Evolutionary conservation across 108 stramenopile genomes (phyloP).

Genomic region (Licmophora abbreviata): DNA sequence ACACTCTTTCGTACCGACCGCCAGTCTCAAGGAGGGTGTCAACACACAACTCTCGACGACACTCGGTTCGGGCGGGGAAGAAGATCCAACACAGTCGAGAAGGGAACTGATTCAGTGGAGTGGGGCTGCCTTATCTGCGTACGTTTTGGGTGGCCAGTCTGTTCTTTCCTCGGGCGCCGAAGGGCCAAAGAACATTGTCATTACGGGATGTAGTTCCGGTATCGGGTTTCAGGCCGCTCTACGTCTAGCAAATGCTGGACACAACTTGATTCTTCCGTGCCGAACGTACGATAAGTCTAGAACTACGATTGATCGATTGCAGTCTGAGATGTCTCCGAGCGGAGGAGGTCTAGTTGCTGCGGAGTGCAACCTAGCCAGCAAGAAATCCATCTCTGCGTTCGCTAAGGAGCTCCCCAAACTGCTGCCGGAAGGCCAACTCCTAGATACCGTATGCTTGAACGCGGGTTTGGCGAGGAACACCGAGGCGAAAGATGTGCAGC

Average conservation of each 20-base stretch:
- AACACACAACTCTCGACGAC: too few species aligned
- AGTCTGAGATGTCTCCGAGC: constrained; percentile 20
- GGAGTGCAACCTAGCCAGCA: constrained; percentile 72
- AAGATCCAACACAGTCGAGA: too few species aligned
- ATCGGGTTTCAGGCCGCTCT: constrained; percentile 78
- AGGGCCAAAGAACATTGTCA: constrained; percentile 21
- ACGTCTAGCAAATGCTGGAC: constrained; percentile 43
- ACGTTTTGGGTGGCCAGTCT: too few species aligned
- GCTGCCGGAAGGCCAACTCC: constrained; percentile 6
- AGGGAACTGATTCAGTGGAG: too few species aligned
- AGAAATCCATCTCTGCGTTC: constrained; percentile 48
- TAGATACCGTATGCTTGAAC: constrained; percentile 79
- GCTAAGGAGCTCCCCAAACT: constrained; percentile 21
- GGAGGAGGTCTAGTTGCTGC: constrained; percentile 51
- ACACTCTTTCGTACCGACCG: too few species aligned
- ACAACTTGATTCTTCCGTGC: constrained; percentile 60
- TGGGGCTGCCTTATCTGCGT: too few species aligned
- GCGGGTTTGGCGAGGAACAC: constrained; percentile 75
- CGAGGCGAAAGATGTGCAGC: constrained; percentile 46
- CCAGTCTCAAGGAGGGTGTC: too few species aligned
- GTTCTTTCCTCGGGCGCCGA: too few species aligned
- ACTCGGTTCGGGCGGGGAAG: too few species aligned
- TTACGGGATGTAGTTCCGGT: constrained; percentile 44
- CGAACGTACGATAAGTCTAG: constrained; percentile 62
- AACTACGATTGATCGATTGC: constrained; percentile 32